Evolutionary conservation across 169 alveolate genomes (phyloP), one percentile per base, ranked within the genome.

Genomic region (Plasmodium blacklocki): DNA sequence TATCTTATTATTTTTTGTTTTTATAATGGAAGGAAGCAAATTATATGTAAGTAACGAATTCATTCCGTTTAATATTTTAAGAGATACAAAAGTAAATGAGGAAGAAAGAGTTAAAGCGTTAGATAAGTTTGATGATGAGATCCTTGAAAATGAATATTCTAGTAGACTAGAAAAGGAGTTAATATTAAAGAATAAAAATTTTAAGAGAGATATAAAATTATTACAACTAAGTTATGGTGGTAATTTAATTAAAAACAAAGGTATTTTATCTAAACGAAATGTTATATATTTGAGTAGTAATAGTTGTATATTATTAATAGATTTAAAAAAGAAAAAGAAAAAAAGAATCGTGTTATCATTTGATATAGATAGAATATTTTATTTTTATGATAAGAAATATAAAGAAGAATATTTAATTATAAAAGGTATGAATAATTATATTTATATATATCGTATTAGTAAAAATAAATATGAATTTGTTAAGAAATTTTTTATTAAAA

Each of bases 341-440:
- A 76, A 64, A 63, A 76, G 49, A 76, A 76, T 76, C 26, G 78
- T 76, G 26, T 64, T 63, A 45, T 76, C 89, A 8, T 76, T 76
- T 39, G 49, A 39, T 50, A 76, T 76, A 76, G 89, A 76, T 76
- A 49, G 18, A 32, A 62, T 76, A 14, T 76, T 76, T 76, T 76
- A 76, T 59, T 76, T 76, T 63, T 39, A 63, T 64, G 89, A 76
- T 58, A 76, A 50, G 45, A 76, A 64, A 43, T 11, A 7, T 5
- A 43, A 76, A 21, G 72, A 76, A 76, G 89, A 76, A 76, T 76
- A 76, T 76, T 76, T 76, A 39, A 43, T 76, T 49, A 59, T 76
- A 58, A 76, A 76, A 63, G 26, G 63, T 0, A 64, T 64, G 11
- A 52, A 64, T 76, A 76, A 64, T 64, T 76, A 76, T 54, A 64